These are phyloP conservation scores for Phylloporus sp. DNA, from an alignment of 768 basidiomycete species.

Conservation along the genomic window DNA sequence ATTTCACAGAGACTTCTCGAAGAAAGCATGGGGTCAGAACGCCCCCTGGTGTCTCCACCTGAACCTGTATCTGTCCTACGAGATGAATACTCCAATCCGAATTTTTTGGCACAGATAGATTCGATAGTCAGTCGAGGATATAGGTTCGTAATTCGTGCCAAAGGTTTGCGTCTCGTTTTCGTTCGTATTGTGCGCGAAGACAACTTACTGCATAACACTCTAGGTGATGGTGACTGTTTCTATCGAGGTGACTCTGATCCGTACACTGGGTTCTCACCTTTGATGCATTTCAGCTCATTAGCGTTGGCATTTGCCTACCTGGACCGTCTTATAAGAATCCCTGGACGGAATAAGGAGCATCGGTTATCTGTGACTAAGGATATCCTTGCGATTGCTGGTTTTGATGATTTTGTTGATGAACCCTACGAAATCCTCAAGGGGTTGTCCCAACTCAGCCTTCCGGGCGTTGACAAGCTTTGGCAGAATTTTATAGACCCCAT, in stretches of 20 bases:
- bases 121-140: slow-evolving; percentile 63
- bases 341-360: slow-evolving; percentile 46
- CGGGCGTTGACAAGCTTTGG: slow-evolving; percentile 31
- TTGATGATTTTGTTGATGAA: slow-evolving; percentile 67
- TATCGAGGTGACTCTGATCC: slow-evolving; percentile 64
- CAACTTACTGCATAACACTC: background rate
- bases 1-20: slow-evolving; percentile 36
- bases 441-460: slow-evolving; percentile 41
- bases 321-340: slow-evolving; percentile 56
- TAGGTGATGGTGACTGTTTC: slow-evolving; percentile 90
- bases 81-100: slow-evolving; percentile 57
- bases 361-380: slow-evolving; percentile 47
- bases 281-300: slow-evolving; percentile 32
- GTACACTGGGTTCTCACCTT: slow-evolving; percentile 1
- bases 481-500: slow-evolving; percentile 47
- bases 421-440: slow-evolving; percentile 63
- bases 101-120: slow-evolving; percentile 74
- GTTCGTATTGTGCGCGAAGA: background rate
- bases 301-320: slow-evolving; percentile 83
- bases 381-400: slow-evolving; percentile 54
- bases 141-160: slow-evolving; percentile 60
- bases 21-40: slow-evolving; percentile 34
- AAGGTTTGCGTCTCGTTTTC: slow-evolving; percentile 45
- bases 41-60: slow-evolving; percentile 54
- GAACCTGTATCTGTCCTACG: slow-evolving; percentile 53